Percentiles rank a stretch among this genome's conserved stretches.
Conservation (phyloP, 805 yeast species). For the Lipomyces mesembrius region DNA sequence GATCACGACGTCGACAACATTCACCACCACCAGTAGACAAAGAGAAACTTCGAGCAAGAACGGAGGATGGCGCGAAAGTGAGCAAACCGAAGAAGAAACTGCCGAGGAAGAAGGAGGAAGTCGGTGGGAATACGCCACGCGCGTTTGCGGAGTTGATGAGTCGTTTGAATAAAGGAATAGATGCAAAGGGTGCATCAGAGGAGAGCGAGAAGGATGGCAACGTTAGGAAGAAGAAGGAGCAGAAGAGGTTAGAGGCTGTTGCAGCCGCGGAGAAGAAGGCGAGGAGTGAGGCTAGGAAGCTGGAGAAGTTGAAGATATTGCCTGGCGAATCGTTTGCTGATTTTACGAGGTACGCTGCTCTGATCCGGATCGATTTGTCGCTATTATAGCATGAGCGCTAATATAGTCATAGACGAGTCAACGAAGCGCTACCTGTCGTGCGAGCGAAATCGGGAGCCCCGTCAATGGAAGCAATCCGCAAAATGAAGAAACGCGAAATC, state of each 20-base stretch:
- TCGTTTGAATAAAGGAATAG: slow-evolving; percentile 18
- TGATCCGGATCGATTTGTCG: background rate
- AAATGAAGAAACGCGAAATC: slow-evolving; percentile 37
- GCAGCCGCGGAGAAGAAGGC: slow-evolving; percentile 16
- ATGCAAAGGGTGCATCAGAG: background rate
- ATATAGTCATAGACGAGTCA: slow-evolving; percentile 44
- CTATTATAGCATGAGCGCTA: background rate
- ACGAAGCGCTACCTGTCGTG: slow-evolving; percentile 49
- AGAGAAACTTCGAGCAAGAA: slow-evolving; percentile 2
- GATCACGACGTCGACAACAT: slow-evolving; percentile 26
- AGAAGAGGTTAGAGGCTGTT: slow-evolving; percentile 17
- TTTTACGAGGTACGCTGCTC: slow-evolving; percentile 38
- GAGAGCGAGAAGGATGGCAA: background rate
- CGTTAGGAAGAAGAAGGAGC: slow-evolving; percentile 10
- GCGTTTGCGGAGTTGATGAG: slow-evolving; percentile 44
- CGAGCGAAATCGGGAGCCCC: slow-evolving; percentile 46
- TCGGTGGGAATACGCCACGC: slow-evolving; percentile 46
- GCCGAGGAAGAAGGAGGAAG: slow-evolving; percentile 26
- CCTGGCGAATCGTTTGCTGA: slow-evolving; percentile 49
- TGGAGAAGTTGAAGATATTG: slow-evolving; percentile 37
- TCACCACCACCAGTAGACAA: slow-evolving; percentile 25
- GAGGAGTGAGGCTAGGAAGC: background rate
- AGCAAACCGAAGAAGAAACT: slow-evolving; percentile 30
- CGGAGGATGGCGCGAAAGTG: slow-evolving; percentile 4
- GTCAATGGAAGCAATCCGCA: slow-evolving; percentile 40